phyloP scores from a whole-genome alignment of 2,329 filamentous ascomycete genomes.

The Trichoderma sp. region DNA sequence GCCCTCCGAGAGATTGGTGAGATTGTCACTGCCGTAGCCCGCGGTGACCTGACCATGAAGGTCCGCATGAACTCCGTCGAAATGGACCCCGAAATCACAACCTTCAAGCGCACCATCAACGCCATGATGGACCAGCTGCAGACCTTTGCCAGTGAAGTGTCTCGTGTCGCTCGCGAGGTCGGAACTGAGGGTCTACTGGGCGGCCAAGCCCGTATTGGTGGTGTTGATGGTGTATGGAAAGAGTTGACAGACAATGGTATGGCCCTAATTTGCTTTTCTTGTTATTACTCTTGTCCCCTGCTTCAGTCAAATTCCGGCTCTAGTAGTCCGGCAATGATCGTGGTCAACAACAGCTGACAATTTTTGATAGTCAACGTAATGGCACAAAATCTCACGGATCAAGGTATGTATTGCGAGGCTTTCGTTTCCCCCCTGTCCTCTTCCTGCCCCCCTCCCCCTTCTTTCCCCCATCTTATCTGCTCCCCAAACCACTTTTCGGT shows the following conservation, averaged over 20 bases:
- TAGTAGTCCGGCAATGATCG: not conserved
- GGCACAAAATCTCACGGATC: conserved; percentile 78
- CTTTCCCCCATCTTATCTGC: not conserved
- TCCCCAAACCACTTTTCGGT: not conserved
- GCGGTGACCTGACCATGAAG: conserved; percentile 94
- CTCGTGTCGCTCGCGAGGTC: conserved; percentile 89
- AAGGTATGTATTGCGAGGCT: conserved; percentile 45
- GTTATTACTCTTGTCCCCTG: not conserved
- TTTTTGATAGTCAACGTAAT: conserved; percentile 66
- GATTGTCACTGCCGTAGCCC: conserved; percentile 93
- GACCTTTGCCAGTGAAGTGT: conserved; percentile 95
- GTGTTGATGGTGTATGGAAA: conserved; percentile 96
- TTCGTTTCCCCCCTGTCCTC: not conserved
- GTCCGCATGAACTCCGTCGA: conserved; percentile 93
- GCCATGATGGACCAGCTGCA: conserved; percentile 99
- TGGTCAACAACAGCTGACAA: not conserved
- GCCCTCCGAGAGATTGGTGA: conserved; percentile 94
- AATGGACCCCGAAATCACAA: conserved; percentile 97
- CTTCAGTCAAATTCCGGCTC: not conserved
- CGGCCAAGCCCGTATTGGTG: conserved; percentile 88
- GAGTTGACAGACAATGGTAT: conserved; percentile 84
- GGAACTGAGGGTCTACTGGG: conserved; percentile 93
- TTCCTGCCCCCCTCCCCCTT: not conserved
- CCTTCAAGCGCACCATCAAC: conserved; percentile 97
- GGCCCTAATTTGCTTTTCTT: not conserved